A percentile compares a stretch with the other conserved stretches of the same genome.
These are phyloP conservation scores for Acanthamoeba comandoni DNA, from an alignment of 208 protist genomes.

Conservation along the genomic window DNA sequence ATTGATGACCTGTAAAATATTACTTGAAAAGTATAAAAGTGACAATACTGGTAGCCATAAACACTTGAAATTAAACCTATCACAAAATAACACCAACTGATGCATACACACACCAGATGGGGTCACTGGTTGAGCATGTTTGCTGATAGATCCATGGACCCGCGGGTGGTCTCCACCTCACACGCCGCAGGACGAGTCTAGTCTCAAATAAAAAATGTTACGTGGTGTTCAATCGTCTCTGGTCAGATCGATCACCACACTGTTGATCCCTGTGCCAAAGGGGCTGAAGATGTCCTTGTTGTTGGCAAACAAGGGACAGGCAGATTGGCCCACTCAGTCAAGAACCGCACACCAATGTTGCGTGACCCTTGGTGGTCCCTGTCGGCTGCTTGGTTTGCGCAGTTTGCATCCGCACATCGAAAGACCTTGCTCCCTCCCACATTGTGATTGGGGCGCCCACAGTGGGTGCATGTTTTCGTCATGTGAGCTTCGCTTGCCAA, in stretches of 20 bases:
- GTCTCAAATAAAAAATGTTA: background rate
- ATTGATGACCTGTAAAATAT: too few relatives aligned
- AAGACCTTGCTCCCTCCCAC: background rate
- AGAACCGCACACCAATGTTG: background rate
- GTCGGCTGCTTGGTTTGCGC: background rate
- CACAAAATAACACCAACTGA: background rate
- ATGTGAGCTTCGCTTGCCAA: background rate
- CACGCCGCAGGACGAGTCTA: background rate
- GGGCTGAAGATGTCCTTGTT: too few relatives aligned
- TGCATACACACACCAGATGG: too few relatives aligned
- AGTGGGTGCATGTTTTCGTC: background rate
- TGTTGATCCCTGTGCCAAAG: too few relatives aligned
- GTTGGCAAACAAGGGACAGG: too few relatives aligned
- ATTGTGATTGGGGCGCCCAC: background rate
- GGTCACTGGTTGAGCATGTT: constrained; percentile 1
- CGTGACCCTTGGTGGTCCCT: background rate
- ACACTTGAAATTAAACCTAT: constrained; percentile 9
- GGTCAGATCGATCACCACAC: background rate
- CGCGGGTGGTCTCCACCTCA: background rate
- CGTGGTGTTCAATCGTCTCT: background rate
- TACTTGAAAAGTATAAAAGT: too few relatives aligned
- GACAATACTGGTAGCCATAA: too few relatives aligned
- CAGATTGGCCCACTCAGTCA: constrained; percentile 21
- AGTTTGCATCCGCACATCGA: background rate
- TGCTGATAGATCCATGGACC: background rate